Conservation (phyloP, 2,329 filamentous ascomycete genomes). For the Biscogniauxia marginata region DNA sequence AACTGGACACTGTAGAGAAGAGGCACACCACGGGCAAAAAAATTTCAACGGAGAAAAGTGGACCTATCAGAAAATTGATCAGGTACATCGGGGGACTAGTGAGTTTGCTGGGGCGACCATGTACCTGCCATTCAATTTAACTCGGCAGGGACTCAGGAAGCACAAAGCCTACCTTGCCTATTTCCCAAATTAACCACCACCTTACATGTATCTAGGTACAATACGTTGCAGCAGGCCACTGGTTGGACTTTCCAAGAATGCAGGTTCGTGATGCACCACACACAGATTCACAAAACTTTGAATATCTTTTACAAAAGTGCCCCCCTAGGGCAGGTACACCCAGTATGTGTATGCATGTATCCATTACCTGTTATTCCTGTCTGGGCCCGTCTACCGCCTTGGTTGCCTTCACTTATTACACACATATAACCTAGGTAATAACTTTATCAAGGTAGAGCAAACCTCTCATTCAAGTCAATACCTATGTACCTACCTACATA, state of each 20-base stretch:
- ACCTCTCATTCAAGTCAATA: too few relatives aligned
- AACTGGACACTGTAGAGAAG: slow-evolving; percentile 11
- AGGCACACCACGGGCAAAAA: slow-evolving; percentile 13
- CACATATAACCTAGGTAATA: not conserved
- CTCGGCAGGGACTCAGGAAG: not conserved
- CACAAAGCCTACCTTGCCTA: not conserved
- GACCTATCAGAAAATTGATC: not conserved
- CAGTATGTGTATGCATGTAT: not conserved
- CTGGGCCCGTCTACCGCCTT: too few relatives aligned
- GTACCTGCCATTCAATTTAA: not conserved
- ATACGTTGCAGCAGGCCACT: not conserved
- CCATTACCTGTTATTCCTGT: too few relatives aligned
- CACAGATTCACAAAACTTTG: not conserved
- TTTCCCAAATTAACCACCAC: not conserved
- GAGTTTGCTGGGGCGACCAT: not conserved
- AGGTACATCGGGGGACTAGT: too few relatives aligned
- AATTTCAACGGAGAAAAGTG: slow-evolving; percentile 4
- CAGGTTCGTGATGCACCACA: too few relatives aligned
- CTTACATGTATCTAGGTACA: not conserved
- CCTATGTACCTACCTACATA: not conserved
- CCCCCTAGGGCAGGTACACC: not conserved
- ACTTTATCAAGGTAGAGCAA: not conserved
- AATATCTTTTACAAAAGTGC: not conserved
- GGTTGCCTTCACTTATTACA: too few relatives aligned
- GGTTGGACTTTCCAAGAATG: too few relatives aligned